Base-by-base conservation (phyloP, 2,329 filamentous ascomycete genomes). In the Alternaria sp. region DNA sequence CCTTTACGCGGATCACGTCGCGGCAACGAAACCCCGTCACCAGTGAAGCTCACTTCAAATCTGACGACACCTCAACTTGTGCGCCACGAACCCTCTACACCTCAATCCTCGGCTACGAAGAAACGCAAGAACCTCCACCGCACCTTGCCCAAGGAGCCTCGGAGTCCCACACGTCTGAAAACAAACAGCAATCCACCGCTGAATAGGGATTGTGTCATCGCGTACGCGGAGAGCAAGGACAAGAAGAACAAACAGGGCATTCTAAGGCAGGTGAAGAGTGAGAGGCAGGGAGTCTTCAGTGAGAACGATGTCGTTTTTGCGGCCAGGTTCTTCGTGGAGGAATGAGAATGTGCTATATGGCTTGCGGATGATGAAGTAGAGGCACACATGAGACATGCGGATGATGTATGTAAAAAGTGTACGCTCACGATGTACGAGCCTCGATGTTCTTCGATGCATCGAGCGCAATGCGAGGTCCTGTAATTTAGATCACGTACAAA, bases 251-350 rank as follows among this genome's bases (percentile, higher is more conserved):
- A 72, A 11, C 66, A 68, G 3, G 66, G 67, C 23, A 68, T 76
- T 46, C 63, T 82, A 56, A 77, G 82, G 55, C 80, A 83, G 65
- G 70, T 82, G 2, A 73, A 71, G 46, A 75, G 79, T 47, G 79
- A 80, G 63, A 72, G 80, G 58, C 69, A 73, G 23, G 82, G 81
- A 7, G 63, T 74, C 21, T 84, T 84, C 62, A 69, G 67, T 23
- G 82, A 84, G 68, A 75, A 80, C 5, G 74, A 75, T 25, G 72
- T 84, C 33, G 72, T 84, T 11, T 75, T 81, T 21, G 82, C 80
- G 2, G 76, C 82, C 63, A 74, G 82, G 45, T 83, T 82, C 66
- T 75, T 82, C 28, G 74, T 84, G 12, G 30, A 53, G 28, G 49
- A 53, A 5, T 53, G 15, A 53, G 3, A 37, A 3, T 2, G 5